Base-by-base conservation (phyloP, 805 yeast genomes). In the Sugiyamaella floridensis region DNA sequence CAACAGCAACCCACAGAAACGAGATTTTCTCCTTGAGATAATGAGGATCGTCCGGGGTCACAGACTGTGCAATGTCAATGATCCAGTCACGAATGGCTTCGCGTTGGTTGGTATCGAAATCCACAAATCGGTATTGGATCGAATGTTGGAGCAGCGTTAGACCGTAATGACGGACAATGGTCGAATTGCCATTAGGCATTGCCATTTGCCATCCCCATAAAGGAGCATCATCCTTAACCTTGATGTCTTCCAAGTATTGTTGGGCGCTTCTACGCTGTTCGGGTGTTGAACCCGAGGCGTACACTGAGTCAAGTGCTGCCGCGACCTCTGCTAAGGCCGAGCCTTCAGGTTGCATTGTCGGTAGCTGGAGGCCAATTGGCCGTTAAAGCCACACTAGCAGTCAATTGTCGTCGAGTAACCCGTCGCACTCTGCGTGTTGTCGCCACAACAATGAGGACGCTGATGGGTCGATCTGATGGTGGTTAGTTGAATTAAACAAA, bases 201-300 rank as follows among this genome's bases (percentile, higher is more conserved):
- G 96, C 89, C 54, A 93, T 76, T 66, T 86, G 89, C 68, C 84
- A 92, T 2, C 97, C 97, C 90, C 96, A 89, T 56, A 73, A 80
- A 0, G 99, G 97, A 18, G 95, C 83, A 64, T 90, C 95, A 9
- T 83, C 86, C 56, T 85, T 82, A 44, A 75, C 70, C 64, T 88
- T 90, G 22, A 92, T 79, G 10, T 80, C 73, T 60, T 89, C 97
- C 32, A 93, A 73, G 59, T 88, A 87, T 66, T 68, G 61, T 56
- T 81, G 85, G 7, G 85, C 85, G 52, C 77, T 76, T 46, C 74
- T 73, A 32, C 86, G 73, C 48, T 54, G 60, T 16, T 60, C 60
- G 40, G 64, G 61, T 11, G 67, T 48, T 41, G 69, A 59, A 28
- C 59, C 29, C n/a, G 72, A 64, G 49, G 60, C 52, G 60, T 69